These are phyloP conservation scores for Geotrichum restrictum DNA, from an alignment of 1,139 yeast genomes.

Conservation along the genomic window DNA sequence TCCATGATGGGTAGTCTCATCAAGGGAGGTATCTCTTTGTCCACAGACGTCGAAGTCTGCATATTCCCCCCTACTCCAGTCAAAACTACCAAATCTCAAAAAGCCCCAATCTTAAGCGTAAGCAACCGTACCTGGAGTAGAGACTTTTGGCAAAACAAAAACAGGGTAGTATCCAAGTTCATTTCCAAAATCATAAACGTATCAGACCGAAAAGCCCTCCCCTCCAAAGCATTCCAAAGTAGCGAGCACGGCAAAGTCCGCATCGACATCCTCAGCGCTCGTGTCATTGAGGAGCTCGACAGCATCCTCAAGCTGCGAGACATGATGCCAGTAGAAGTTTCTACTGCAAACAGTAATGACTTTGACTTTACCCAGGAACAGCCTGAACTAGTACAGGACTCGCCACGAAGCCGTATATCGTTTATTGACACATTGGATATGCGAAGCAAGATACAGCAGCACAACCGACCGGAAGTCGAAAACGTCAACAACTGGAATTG, in stretches of 20 bases:
- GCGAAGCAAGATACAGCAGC: no score
- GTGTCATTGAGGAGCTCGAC: constrained; percentile 70
- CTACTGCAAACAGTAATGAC: no score
- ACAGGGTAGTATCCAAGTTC: constrained; percentile 15
- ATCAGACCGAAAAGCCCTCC: background rate
- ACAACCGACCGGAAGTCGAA: no score
- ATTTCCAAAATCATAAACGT: constrained; percentile 15
- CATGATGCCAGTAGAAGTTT: no score
- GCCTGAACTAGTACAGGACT: no score
- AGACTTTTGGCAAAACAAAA: constrained; percentile 12
- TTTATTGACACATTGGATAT: no score
- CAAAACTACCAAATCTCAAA: background rate
- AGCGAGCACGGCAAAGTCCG: constrained; percentile 41
- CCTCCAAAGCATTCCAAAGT: background rate
- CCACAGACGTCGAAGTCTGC: constrained; percentile 33
- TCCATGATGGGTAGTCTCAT: constrained; percentile 30
- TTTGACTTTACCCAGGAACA: no score
- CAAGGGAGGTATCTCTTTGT: constrained; percentile 34
- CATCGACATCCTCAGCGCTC: constrained; percentile 71
- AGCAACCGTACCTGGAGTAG: constrained; percentile 18
- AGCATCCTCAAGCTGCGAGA: constrained; percentile 23
- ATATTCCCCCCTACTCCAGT: constrained; percentile 25
- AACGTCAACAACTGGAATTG: no score
- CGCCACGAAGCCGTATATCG: no score
- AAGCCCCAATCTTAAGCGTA: background rate